Evolutionary conservation across 2,329 filamentous ascomycete genomes (phyloP), one percentile per base, ranked within the genome.

Genomic region (Diaporthe ampelina): DNA sequence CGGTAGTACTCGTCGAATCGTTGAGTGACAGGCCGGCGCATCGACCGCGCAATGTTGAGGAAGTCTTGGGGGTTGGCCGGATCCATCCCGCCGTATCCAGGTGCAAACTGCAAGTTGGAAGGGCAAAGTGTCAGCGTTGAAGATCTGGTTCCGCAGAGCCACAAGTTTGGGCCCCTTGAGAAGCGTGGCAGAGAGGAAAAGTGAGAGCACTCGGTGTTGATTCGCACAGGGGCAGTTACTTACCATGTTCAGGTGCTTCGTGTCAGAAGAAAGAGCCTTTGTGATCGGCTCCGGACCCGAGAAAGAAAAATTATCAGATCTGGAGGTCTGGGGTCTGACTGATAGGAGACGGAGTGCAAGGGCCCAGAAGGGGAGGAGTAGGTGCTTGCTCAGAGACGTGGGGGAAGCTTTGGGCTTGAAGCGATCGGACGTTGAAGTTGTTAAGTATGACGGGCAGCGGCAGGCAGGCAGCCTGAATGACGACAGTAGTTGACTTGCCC

Each of bases 1-100:
- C 97, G 93, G 85, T 98, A 98, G 87, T 98, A 98, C 84, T 99
- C 97, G 84, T 99, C 96, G 86, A 99, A 99, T 75, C 95, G 94
- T 79, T 95, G 94, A 70, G 87, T 78, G 85, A 88, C 80, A 82
- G 87, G 83, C 70, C 87, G 84, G 74, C 88, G 86, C 77, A 74
- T 80, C 35, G 82, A 80, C 35, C 84, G 83, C 54, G 86, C 86
- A 84, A 88, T 85, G 80, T 85, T 85, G 80, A 85, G 87, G 79
- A 88, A 84, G 74, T 86, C 83, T 40, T 85, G 83, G n/a, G 86
- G 84, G 78, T 88, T 86, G 75, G 81, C 82, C 74, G 86, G 84
- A 78, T 88, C 86, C 77, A 85, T 86, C 61, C 82, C 85, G 68
- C 82, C 82, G 74, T 84, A 84, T 73, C 83, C 83, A 43, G 85